These are phyloP conservation scores for Quillaja saponaria DNA, from an alignment of 306 rosid genomes.

Conservation along the genomic window DNA sequence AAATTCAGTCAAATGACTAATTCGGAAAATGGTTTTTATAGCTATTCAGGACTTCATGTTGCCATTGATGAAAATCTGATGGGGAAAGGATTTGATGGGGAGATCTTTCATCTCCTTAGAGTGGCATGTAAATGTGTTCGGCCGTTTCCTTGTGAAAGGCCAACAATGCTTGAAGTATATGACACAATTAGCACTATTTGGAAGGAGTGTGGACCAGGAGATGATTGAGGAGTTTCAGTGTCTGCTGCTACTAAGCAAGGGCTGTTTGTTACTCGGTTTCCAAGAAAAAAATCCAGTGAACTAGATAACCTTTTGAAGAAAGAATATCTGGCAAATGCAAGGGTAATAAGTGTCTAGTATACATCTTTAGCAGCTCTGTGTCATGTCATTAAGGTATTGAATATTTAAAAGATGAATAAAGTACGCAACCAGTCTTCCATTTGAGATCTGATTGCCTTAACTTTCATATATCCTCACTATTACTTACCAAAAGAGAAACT, in stretches of 20 bases:
- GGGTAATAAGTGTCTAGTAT: too few species aligned
- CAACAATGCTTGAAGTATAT: conserved; percentile 45
- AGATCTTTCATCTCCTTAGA: conserved; percentile 26
- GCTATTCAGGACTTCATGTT: conserved; percentile 8
- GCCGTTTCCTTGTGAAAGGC: conserved; percentile 27
- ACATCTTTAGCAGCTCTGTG: too few species aligned
- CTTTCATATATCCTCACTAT: too few species aligned
- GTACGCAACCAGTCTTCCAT: conserved; percentile 95
- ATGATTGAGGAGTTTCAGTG: too few species aligned
- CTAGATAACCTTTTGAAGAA: too few species aligned
- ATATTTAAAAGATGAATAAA: too few species aligned
- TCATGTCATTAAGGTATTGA: too few species aligned
- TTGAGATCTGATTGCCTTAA: conserved; percentile 73
- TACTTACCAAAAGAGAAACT: too few species aligned
- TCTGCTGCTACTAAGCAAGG: too few species aligned
- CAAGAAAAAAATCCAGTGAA: too few species aligned
- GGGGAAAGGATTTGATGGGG: conserved; percentile 31
- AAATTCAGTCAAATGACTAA: conserved; percentile 1
- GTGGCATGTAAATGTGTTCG: conserved; percentile 38
- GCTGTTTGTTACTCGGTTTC: too few species aligned
- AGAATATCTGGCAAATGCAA: too few species aligned
- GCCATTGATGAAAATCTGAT: conserved; percentile 19
- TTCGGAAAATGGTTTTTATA: background rate
- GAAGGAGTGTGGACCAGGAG: conserved; percentile 4
- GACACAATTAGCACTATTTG: conserved; percentile 14